A percentile compares a stretch with the other conserved stretches of the same genome.
Evolutionary conservation across 192 early-diverging fungal species (phyloP).

Genomic region (Gaertneriomyces semiglobifer): DNA sequence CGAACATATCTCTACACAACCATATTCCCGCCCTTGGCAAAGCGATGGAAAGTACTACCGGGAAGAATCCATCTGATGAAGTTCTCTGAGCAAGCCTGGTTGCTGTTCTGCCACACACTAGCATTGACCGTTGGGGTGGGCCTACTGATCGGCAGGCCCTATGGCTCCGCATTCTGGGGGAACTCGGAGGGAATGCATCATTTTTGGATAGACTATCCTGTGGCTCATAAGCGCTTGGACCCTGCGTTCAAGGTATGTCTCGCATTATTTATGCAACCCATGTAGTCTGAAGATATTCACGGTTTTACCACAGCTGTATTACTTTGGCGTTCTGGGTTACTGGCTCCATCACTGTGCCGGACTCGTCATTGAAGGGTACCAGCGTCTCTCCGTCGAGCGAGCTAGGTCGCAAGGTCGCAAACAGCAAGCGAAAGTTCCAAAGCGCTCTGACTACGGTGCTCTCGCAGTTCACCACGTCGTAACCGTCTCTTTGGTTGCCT

Average conservation of each 20-base stretch:
- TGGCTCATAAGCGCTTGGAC: not conserved
- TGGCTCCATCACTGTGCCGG: slow-evolving; percentile 17
- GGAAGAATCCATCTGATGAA: slow-evolving; percentile 16
- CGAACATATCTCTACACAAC: slow-evolving; percentile 10
- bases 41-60: slow-evolving; percentile 10
- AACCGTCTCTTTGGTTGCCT: slow-evolving; percentile 62
- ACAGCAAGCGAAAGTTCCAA: not conserved
- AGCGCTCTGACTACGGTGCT: slow-evolving; percentile 14
- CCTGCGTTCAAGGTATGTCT: slow-evolving; percentile 41
- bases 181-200: slow-evolving; percentile 30
- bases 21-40: slow-evolving; percentile 11
- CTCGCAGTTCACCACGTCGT: slow-evolving; percentile 66
- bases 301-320: slow-evolving; percentile 11
- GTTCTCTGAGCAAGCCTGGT: slow-evolving; percentile 55
- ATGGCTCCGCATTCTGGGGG: slow-evolving; percentile 39
- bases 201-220: slow-evolving; percentile 38
- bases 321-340: slow-evolving; percentile 19
- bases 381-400: slow-evolving; percentile 8
- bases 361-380: slow-evolving; percentile 7
- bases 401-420: slow-evolving; percentile 7
- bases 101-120: slow-evolving; percentile 38
- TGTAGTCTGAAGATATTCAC: not conserved
- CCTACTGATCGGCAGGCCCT: slow-evolving; percentile 9
- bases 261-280: not conserved
- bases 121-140: slow-evolving; percentile 39